Evolutionary conservation across 192 early-diverging fungal species (phyloP), one percentile per base, ranked within the genome.

Genomic region (Physocladia obscura): DNA sequence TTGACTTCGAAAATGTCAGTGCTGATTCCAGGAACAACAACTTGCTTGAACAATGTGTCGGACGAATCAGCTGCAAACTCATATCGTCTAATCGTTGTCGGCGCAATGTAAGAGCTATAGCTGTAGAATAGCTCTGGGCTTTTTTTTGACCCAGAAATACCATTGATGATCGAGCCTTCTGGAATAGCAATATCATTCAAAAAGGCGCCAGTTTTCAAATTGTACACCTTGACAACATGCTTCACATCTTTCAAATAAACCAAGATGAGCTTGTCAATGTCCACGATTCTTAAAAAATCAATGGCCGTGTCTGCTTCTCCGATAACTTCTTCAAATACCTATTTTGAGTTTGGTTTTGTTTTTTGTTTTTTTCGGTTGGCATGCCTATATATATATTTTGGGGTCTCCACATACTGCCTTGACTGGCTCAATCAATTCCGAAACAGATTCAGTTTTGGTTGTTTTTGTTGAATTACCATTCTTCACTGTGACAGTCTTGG

Each of bases 201-300:
- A 36, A 70, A 57, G 24, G 52, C 29, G 0, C 84, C 87, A 17
- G 77, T 81, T 24, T 37, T 54, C 36, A 87, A 56, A 27, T 78
- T 71, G 58, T 82, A 68, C 15, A 90, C 52, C 30, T 65, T 52
- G 17, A 73, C 27, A 74, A 75, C 55, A 55, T 77, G 69, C 76
- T 87, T 85, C 15, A 89, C 88, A 75, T 91, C 84, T 67, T 79
- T 81, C 61, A 90, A 71, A 69, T 89, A 87, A 1, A 72, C 67
- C 30, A 87, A 49, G 27, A 91, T 48, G 38, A 90, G 71, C 59
- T 88, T 83, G 67, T 87, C 74, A 29, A 75, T 58, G 62, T 85
- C 71, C 3, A 84, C 77, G 21, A 87, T 82, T 5, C 8, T 21
- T 34, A 56, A 62, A 32, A 31, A 51, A 3, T 56, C 71, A 22